A percentile compares a stretch with the other conserved stretches of the same genome.
These are phyloP conservation scores for Cyclanthera cordifolia DNA, from an alignment of 306 rosid genomes.

Conservation along the genomic window DNA sequence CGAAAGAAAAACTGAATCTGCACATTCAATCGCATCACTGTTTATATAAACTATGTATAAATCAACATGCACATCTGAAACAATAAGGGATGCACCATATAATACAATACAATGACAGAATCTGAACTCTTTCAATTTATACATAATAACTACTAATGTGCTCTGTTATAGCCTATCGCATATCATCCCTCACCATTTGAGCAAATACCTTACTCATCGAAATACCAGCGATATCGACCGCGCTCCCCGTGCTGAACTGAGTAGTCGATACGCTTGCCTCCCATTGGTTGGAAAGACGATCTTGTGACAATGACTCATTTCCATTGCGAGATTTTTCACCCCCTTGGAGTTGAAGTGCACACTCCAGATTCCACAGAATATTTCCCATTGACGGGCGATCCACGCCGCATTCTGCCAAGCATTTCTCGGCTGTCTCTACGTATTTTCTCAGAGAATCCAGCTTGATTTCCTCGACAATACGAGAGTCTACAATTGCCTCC, in stretches of 20 bases:
- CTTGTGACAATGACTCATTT: constrained; percentile 13
- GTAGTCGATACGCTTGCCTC: constrained; percentile 21
- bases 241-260: constrained; percentile 31
- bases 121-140: constrained; percentile 1
- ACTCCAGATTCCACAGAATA: constrained; percentile 62
- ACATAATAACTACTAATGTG: constrained; percentile 8
- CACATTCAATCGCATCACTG: not conserved
- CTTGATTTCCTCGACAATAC: constrained; percentile 27
- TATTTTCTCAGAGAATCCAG: constrained; percentile 31
- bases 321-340: constrained; percentile 7
- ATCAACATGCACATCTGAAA: not conserved
- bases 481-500: constrained; percentile 35
- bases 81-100: not conserved
- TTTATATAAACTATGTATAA: not conserved
- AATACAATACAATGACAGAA: not conserved
- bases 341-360: constrained; percentile 39
- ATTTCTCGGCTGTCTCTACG: constrained; percentile 36
- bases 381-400: constrained; percentile 59
- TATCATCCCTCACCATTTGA: constrained; percentile 55
- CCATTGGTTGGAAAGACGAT: constrained; percentile 9
- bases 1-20: not conserved
- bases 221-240: constrained; percentile 34
- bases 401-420: constrained; percentile 39
- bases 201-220: constrained; percentile 69
- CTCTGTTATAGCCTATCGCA: constrained; percentile 16